Evolutionary conservation across 305 asterid genomes (phyloP).

Genomic region (Plantago lanceolata): DNA sequence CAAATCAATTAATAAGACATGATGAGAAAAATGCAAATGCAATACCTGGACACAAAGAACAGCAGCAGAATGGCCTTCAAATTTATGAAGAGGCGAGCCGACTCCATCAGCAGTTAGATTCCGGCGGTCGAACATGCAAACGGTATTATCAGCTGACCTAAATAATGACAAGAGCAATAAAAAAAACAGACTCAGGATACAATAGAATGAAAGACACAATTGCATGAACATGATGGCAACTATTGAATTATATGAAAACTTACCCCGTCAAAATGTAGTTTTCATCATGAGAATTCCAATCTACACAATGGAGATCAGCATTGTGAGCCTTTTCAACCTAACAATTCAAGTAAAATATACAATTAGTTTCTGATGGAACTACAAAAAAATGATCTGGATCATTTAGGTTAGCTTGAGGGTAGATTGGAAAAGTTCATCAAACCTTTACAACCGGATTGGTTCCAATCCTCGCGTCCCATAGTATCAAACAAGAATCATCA

Average conservation of each 20-base stretch:
- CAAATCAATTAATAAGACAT: background rate
- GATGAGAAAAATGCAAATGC: slow-evolving; percentile 17
- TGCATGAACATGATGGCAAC: slow-evolving; percentile 16
- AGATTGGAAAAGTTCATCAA: slow-evolving; percentile 17
- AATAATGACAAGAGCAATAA: slow-evolving; percentile 23
- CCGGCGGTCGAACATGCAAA: slow-evolving; percentile 95
- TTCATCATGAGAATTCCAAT: slow-evolving; percentile 91
- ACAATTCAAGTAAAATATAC: slow-evolving; percentile 26
- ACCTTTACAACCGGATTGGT: slow-evolving; percentile 74
- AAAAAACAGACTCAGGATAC: slow-evolving; percentile 22
- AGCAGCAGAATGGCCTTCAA: slow-evolving; percentile 81
- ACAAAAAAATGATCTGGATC: background rate
- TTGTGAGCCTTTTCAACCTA: slow-evolving; percentile 95
- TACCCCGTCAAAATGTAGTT: slow-evolving; percentile 94
- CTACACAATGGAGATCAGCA: slow-evolving; percentile 98
- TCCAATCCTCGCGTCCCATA: slow-evolving; percentile 92
- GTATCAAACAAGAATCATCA: slow-evolving; percentile 91
- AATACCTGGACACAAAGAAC: slow-evolving; percentile 94
- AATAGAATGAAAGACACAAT: slow-evolving; percentile 13
- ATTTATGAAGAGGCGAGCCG: slow-evolving; percentile 68
- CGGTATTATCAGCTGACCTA: slow-evolving; percentile 90
- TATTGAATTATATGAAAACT: slow-evolving; percentile 9
- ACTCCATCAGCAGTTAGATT: slow-evolving; percentile 62
- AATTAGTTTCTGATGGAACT: slow-evolving; percentile 4
- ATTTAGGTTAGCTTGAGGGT: background rate